These are phyloP conservation scores for Trichosporon ovoides DNA, from an alignment of 1,284 basidiomycete genomes.

Conservation along the genomic window DNA sequence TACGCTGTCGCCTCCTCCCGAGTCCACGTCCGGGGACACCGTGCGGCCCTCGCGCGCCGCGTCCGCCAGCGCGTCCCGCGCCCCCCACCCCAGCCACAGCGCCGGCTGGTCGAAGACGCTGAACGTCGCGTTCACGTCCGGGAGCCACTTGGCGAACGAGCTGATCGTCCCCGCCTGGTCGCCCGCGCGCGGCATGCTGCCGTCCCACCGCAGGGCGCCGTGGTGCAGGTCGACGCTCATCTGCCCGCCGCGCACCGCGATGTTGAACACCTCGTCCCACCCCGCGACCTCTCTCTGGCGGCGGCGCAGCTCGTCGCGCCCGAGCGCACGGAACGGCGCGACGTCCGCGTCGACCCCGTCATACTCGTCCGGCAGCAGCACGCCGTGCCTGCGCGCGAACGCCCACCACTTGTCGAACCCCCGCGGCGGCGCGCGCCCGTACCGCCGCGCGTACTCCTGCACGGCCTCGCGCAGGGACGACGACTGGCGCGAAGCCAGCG, in stretches of 20 bases:
- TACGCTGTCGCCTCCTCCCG: conserved; percentile 8
- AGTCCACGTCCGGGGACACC: neutral
- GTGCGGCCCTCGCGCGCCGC: conserved; percentile 36
- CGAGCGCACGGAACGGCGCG: conserved; percentile 69
- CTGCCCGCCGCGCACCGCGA: conserved; percentile 33
- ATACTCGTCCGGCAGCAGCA: conserved; percentile 83
- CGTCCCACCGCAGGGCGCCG: conserved; percentile 41
- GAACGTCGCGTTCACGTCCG: conserved; percentile 48
- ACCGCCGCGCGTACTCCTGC: conserved; percentile 67
- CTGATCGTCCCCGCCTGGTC: conserved; percentile 33
- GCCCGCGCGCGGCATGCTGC: conserved; percentile 35
- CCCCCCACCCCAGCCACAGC: conserved; percentile 49
- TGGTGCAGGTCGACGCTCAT: conserved; percentile 31
- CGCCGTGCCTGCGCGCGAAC: conserved; percentile 64
- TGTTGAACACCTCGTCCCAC: conserved; percentile 41
- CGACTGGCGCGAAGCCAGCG: conserved; percentile 66
- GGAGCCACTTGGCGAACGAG: conserved; percentile 42
- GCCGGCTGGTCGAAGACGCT: conserved; percentile 52
- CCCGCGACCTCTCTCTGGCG: conserved; percentile 56
- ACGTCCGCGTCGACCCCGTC: conserved; percentile 73
- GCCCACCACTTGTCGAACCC: conserved; percentile 86
- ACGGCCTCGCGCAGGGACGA: conserved; percentile 66
- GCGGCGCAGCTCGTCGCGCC: conserved; percentile 63
- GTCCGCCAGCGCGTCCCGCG: conserved; percentile 46
- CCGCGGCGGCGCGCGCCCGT: conserved; percentile 68